phyloP scores from a whole-genome alignment of 331 rosid species.

The Stylosanthes scabra region DNA sequence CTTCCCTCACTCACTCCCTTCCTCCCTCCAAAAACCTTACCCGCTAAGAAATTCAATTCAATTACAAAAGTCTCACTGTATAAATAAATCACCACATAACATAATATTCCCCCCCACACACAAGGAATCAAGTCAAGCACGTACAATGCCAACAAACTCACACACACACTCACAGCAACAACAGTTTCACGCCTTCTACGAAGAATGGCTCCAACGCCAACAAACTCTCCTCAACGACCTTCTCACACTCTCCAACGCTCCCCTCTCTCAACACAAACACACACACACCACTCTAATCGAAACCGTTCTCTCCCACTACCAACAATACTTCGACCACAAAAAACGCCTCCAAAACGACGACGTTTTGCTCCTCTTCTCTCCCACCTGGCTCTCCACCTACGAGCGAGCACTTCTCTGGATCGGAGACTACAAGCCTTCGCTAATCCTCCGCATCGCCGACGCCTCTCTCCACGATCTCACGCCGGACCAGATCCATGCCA shows the following conservation, averaged over 20 bases:
- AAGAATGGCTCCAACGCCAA: slow-evolving; percentile 39
- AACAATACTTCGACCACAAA: slow-evolving; percentile 40
- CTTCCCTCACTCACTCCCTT: too few relatives aligned
- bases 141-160: background rate
- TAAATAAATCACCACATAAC: background rate
- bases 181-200: slow-evolving; percentile 35
- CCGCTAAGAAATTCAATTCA: too few relatives aligned
- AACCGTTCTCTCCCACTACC: slow-evolving; percentile 50
- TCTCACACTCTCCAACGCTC: background rate
- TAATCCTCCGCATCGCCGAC: slow-evolving; percentile 40
- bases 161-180: background rate
- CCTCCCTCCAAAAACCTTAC: too few relatives aligned
- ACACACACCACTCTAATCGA: slow-evolving; percentile 31
- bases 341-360: slow-evolving; percentile 36
- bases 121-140: background rate
- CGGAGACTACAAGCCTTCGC: slow-evolving; percentile 45
- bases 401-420: slow-evolving; percentile 55
- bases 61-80: background rate
- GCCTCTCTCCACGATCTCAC: slow-evolving; percentile 30
- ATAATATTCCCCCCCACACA: background rate
- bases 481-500: slow-evolving; percentile 17
- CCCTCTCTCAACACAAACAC: background rate
- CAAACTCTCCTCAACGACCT: slow-evolving; percentile 40
- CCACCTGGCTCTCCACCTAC: slow-evolving; percentile 51
- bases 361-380: slow-evolving; percentile 42